Percentiles rank a stretch among this genome's conserved stretches.
Conservation (phyloP, 805 yeast species). For the Komagataella pseudopastoris region DNA sequence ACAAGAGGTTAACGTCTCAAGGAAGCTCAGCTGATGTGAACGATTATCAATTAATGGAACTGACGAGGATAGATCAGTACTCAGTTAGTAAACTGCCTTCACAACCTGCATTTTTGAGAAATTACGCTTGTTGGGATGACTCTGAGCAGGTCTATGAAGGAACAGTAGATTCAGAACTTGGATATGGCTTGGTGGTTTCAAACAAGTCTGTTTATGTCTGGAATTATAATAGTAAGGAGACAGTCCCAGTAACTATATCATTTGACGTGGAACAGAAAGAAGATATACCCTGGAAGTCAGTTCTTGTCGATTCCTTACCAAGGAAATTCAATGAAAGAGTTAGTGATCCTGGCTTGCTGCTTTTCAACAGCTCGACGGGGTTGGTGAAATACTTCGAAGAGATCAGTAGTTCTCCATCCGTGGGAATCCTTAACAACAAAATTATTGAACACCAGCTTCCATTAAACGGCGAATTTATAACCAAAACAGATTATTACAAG, state of each 20-base stretch:
- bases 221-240: constrained; percentile 51
- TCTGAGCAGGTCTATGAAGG: constrained; percentile 11
- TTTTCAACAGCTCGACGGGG: constrained; percentile 48
- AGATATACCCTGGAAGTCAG: constrained; percentile 34
- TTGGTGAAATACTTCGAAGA: constrained; percentile 58
- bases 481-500: constrained; percentile 43
- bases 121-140: constrained; percentile 4
- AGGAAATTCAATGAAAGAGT: constrained; percentile 30
- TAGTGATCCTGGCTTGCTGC: constrained; percentile 56
- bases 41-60: constrained; percentile 18
- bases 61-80: constrained; percentile 45
- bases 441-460: constrained; percentile 22
- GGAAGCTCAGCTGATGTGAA: neutral
- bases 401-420: constrained; percentile 55
- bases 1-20: neutral
- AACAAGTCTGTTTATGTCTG: constrained; percentile 49
- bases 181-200: constrained; percentile 21
- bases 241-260: constrained; percentile 40
- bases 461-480: constrained; percentile 41
- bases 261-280: constrained; percentile 25
- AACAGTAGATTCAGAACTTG: constrained; percentile 15
- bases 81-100: constrained; percentile 45
- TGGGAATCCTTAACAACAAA: constrained; percentile 33
- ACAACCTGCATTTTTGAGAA: constrained; percentile 27
- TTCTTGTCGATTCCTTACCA: constrained; percentile 34